phyloP scores from a whole-genome alignment of 176 grass and related monocot genomes.

The Poa annua region DNA sequence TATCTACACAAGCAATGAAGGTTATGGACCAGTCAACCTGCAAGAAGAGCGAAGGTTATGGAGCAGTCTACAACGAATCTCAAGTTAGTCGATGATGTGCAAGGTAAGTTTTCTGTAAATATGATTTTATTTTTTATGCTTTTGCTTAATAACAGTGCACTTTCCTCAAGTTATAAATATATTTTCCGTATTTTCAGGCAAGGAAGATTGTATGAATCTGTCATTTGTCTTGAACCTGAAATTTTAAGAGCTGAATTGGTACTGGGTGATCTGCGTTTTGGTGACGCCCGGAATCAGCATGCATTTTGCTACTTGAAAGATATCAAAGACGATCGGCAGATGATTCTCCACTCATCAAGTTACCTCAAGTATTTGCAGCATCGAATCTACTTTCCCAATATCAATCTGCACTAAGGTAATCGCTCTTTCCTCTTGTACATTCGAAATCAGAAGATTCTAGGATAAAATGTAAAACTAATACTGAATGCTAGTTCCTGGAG shows the following conservation, averaged over 20 bases:
- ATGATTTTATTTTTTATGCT: neutral
- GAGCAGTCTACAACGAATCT: neutral
- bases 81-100: neutral
- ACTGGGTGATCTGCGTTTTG: neutral
- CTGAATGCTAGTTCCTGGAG: neutral
- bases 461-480: neutral
- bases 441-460: neutral
- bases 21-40: neutral
- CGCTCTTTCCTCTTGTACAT: neutral
- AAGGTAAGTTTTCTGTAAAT: neutral
- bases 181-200: constrained; percentile 49
- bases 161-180: neutral
- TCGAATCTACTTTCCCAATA: constrained; percentile 22
- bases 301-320: constrained; percentile 67
- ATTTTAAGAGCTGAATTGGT: constrained; percentile 77
- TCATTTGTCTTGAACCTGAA: constrained; percentile 75
- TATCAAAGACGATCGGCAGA: neutral
- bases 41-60: neutral
- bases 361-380: neutral
- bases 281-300: constrained; percentile 68
- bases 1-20: constrained; percentile 55
- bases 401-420: constrained; percentile 85
- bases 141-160: neutral
- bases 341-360: neutral
- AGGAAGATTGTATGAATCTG: constrained; percentile 88